These are phyloP conservation scores for Rhododendron vialii DNA, from an alignment of 148 eudicot species.

Conservation along the genomic window DNA sequence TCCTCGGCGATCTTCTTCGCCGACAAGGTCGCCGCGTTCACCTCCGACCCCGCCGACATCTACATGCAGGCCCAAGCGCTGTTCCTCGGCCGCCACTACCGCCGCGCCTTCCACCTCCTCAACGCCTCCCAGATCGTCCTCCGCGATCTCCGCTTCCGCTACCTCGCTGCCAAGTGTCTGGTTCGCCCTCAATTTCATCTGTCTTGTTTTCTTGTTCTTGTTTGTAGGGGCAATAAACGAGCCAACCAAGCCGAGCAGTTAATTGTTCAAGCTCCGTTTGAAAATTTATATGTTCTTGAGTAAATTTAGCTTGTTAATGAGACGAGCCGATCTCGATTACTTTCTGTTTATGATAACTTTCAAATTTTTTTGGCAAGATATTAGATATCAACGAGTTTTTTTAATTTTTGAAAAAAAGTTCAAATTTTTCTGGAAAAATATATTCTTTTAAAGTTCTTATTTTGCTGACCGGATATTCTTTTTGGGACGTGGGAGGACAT, in stretches of 20 bases:
- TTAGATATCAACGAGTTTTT: no score
- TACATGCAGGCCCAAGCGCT: constrained; percentile 97
- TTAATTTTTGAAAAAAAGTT: no score
- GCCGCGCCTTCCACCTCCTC: constrained; percentile 92
- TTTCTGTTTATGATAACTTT: background rate
- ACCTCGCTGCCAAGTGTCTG: constrained; percentile 97
- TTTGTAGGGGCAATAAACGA: no score
- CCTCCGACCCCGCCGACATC: constrained; percentile 76
- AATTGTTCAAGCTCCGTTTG: background rate
- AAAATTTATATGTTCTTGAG: no score
- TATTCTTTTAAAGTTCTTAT: no score
- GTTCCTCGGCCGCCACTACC: constrained; percentile 87
- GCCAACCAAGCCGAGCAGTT: background rate
- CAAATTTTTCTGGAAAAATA: no score
- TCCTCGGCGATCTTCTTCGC: constrained; percentile 95
- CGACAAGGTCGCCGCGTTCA: constrained; percentile 85
- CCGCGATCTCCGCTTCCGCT: constrained; percentile 89
- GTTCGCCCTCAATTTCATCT: constrained; percentile 24
- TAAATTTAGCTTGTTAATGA: background rate
- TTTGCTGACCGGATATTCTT: no score
- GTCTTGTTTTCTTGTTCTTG: background rate
- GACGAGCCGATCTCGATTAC: background rate
- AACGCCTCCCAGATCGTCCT: constrained; percentile 85
- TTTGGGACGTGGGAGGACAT: no score
- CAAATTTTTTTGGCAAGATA: no score